These are phyloP conservation scores for Aeschynomene evenia DNA, from an alignment of 306 rosid genomes.

Conservation along the genomic window DNA sequence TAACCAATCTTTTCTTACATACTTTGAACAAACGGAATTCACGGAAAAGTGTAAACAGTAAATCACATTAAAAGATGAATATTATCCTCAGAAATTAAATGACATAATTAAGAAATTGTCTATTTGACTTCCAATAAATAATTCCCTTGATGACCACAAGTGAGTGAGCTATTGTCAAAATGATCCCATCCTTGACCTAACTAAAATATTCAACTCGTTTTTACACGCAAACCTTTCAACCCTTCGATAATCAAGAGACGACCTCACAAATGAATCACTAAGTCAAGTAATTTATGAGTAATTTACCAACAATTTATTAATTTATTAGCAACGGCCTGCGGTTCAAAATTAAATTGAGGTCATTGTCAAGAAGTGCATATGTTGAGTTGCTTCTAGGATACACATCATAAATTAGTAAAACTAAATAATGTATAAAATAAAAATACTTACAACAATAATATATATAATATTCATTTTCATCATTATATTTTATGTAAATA, in stretches of 20 bases:
- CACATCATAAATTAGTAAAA: too few relatives aligned
- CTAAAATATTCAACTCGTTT: conserved; percentile 19
- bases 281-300: background rate
- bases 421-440: too few relatives aligned
- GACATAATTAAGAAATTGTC: background rate
- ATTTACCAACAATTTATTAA: conserved; percentile 6
- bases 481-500: too few relatives aligned
- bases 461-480: too few relatives aligned
- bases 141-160: conserved; percentile 14
- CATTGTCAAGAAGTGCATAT: background rate
- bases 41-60: background rate
- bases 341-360: background rate
- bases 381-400: background rate
- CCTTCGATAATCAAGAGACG: conserved; percentile 9
- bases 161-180: conserved; percentile 26
- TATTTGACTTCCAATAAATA: conserved; percentile 23
- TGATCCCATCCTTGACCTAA: conserved; percentile 41
- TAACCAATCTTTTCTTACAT: too few relatives aligned
- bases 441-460: too few relatives aligned
- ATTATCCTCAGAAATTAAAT: background rate
- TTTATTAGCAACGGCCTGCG: background rate
- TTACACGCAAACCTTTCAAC: conserved; percentile 30
- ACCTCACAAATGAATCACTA: conserved; percentile 6
- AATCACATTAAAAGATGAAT: conserved; percentile 8
- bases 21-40: background rate